Percentiles rank a stretch among this genome's conserved stretches.
Conservation (phyloP, 2,329 filamentous ascomycete species). For the Trichophyton verrucosum region DNA sequence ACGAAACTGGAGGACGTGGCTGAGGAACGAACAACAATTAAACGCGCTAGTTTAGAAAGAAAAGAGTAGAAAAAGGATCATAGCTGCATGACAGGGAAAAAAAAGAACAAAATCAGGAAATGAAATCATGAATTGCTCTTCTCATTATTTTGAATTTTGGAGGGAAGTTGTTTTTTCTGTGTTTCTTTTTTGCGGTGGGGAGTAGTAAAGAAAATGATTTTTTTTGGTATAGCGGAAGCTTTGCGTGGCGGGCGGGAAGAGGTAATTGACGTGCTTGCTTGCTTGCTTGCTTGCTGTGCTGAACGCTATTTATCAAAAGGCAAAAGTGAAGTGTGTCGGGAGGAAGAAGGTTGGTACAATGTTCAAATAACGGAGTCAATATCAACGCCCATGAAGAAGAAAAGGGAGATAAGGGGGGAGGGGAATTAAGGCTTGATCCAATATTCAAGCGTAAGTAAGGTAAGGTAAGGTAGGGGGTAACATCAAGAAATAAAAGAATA, state of each 20-base stretch:
- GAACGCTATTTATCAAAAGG: neutral
- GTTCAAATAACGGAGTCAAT: constrained; percentile 3
- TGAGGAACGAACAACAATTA: neutral
- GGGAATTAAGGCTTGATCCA: neutral
- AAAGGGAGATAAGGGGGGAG: neutral
- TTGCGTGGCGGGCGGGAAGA: neutral
- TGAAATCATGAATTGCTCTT: too few relatives aligned
- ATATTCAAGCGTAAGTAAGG: neutral
- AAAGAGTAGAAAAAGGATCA: neutral
- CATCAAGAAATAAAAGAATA: constrained; percentile 1
- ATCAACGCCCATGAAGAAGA: neutral
- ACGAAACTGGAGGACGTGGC: constrained; percentile 6
- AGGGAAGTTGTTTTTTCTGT: neutral
- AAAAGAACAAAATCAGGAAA: too few relatives aligned
- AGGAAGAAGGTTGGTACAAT: constrained; percentile 7
- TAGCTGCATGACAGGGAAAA: neutral
- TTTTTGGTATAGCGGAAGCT: neutral
- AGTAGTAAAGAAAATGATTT: neutral
- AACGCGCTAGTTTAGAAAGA: too few relatives aligned
- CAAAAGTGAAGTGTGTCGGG: neutral
- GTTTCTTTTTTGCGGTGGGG: neutral
- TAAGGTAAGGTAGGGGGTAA: neutral
- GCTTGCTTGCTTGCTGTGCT: neutral
- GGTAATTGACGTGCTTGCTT: neutral
- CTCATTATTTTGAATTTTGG: neutral